Evolutionary conservation across 225 moss, liverwort and hornwort genomes (phyloP).

Genomic region (Marchantia paleacea): DNA sequence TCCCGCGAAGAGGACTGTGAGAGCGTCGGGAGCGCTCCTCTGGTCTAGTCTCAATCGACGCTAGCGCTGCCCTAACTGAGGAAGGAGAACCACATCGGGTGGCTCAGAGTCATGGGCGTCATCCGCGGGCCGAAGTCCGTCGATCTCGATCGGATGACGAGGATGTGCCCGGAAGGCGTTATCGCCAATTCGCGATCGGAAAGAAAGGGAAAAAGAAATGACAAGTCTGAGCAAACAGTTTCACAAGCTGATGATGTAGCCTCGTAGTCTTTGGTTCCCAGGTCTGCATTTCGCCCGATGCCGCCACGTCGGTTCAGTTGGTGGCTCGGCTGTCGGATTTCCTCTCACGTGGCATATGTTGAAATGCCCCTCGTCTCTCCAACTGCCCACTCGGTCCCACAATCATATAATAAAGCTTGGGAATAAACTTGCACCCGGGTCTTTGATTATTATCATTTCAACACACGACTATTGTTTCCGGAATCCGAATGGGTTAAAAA

Average conservation of each 20-base stretch:
- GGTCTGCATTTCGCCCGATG: too few relatives aligned
- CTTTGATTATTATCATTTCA: too few relatives aligned
- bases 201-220: background rate
- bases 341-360: too few relatives aligned
- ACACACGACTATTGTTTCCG: too few relatives aligned
- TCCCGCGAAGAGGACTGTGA: background rate
- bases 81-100: background rate
- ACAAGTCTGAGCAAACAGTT: background rate
- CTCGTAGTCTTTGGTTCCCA: too few relatives aligned
- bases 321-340: too few relatives aligned
- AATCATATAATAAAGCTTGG: too few relatives aligned
- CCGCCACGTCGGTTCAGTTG: too few relatives aligned
- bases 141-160: background rate
- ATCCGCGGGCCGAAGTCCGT: background rate
- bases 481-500: too few relatives aligned
- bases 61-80: background rate
- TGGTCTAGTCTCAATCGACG: background rate
- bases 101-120: background rate
- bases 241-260: background rate
- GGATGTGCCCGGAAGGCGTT: background rate
- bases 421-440: too few relatives aligned
- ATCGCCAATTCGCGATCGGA: background rate
- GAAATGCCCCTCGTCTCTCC: too few relatives aligned
- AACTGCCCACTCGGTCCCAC: too few relatives aligned
- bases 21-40: background rate